A percentile compares a stretch with the other conserved stretches of the same genome.
Evolutionary conservation across 2,329 filamentous ascomycete genomes (phyloP).

Genomic region (Fusarium brevicatenulatum): DNA sequence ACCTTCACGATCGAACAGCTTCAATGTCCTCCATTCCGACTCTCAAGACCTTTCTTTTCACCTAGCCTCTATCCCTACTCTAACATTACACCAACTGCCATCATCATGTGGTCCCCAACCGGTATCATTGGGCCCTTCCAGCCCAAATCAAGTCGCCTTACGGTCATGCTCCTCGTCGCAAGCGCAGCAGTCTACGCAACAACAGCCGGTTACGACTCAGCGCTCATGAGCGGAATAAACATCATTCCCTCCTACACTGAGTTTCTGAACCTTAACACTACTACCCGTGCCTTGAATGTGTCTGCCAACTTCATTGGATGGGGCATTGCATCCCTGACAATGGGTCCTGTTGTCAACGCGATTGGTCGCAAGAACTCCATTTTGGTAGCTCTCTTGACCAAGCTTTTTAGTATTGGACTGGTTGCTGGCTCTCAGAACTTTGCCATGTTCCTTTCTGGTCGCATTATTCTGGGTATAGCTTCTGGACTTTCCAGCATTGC

Average conservation of each 20-base stretch:
- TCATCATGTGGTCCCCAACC: not conserved
- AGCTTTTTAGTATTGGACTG: not conserved
- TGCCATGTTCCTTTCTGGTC: not conserved
- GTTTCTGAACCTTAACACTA: not conserved
- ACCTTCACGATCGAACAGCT: not conserved
- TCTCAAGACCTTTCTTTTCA: no score
- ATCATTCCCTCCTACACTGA: not conserved
- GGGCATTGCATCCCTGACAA: not conserved
- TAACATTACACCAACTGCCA: accelerated
- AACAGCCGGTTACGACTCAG: not conserved
- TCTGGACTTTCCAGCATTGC: not conserved
- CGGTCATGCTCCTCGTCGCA: not conserved
- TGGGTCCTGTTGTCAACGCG: not conserved
- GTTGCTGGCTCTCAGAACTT: not conserved
- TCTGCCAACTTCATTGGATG: not conserved
- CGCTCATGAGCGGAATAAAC: not conserved
- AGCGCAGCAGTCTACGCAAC: not conserved
- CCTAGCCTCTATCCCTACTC: accelerated
- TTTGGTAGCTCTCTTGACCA: not conserved
- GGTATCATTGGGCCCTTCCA: not conserved
- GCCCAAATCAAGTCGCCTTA: not conserved
- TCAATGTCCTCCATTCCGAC: not conserved
- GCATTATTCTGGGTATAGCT: not conserved
- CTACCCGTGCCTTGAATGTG: not conserved
- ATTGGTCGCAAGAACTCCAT: slow-evolving; percentile 3